Evolutionary conservation across 148 eudicot species (phyloP), one percentile per base, ranked within the genome.

Genomic region (Pouteria glomerata): DNA sequence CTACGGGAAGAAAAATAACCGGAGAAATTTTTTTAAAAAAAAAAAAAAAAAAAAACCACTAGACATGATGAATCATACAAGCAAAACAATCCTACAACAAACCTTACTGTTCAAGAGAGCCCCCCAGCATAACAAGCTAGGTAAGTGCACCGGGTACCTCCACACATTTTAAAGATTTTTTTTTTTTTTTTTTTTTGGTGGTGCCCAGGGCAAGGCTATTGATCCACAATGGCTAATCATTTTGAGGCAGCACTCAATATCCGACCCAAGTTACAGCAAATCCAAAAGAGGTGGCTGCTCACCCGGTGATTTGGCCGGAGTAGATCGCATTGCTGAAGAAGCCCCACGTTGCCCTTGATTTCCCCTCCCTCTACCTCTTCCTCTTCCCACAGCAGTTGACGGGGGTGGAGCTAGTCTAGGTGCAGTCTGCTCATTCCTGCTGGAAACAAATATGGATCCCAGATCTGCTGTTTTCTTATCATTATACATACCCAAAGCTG

Each of bases 391-490:
- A 74, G 92, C 83, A 63, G 87, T 91, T 35, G 85, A 41, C 2
- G 98, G 98, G 23, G 98, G 98, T 19, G 98, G 98, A 63, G 98
- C 98, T 63, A 95, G 84, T 78, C 83, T 89, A 50, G 71, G 89
- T 65, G 97, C 96, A 72, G 78, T 74, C 52, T 77, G 81, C 37
- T 85, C 90, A 70, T 64, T 86, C 74, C 80, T 90, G 62, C 76
- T 63, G 11, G 98, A 72, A 63, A 79, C 64, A 70, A 95, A 95
- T 63, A 91, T 91, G 31, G 97, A 91, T 42, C 93, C 88, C 56
- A 94, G 61, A 81, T 91, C 94, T 19, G 83, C 66, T 18, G 87
- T 66, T 74, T 77, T 79, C 76, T 77, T 76, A 52, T 57, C 73
- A 19, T 68, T 34, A 56, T 63, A 68, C 26, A 63, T 30, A 64